phyloP scores from a whole-genome alignment of 2,329 filamentous ascomycete genomes.

The Cyphellophora europaea region DNA sequence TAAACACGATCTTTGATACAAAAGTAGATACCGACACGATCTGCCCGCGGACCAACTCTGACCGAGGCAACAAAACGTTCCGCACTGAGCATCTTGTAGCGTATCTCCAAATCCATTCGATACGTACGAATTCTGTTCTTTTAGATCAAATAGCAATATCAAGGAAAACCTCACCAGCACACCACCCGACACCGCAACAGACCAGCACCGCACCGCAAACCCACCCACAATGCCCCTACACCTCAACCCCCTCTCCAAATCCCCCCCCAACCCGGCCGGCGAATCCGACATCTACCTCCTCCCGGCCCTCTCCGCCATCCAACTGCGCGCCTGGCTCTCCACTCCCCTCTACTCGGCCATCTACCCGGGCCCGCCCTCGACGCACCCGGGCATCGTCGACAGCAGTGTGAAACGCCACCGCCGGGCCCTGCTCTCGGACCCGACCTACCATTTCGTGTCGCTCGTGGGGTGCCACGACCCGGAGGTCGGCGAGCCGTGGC shows the following conservation, averaged over 20 bases:
- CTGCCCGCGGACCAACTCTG: too few relatives aligned
- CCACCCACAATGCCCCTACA: not conserved
- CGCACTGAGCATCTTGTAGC: too few relatives aligned
- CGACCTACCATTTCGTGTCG: not conserved
- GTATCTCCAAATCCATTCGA: too few relatives aligned
- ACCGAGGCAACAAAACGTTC: too few relatives aligned
- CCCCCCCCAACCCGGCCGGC: not conserved
- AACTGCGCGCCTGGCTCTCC: constrained; percentile 4
- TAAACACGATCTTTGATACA: too few relatives aligned
- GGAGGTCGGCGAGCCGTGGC: not conserved
- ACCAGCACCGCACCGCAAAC: too few relatives aligned
- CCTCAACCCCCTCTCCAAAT: not conserved
- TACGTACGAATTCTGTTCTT: too few relatives aligned
- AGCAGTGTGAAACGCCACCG: constrained; percentile 5
- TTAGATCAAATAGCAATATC: too few relatives aligned
- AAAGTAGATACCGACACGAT: too few relatives aligned
- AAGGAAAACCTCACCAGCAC: too few relatives aligned
- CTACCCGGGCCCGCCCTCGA: constrained; percentile 8
- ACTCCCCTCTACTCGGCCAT: constrained; percentile 5
- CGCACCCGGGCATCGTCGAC: constrained; percentile 4
- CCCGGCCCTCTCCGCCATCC: not conserved
- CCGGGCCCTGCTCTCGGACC: constrained; percentile 4
- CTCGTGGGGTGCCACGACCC: not conserved
- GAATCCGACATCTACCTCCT: not conserved
- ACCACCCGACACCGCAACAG: too few relatives aligned